Base-by-base conservation (phyloP, 2,329 filamentous ascomycete genomes). In the Arthrocladium fulminans region DNA sequence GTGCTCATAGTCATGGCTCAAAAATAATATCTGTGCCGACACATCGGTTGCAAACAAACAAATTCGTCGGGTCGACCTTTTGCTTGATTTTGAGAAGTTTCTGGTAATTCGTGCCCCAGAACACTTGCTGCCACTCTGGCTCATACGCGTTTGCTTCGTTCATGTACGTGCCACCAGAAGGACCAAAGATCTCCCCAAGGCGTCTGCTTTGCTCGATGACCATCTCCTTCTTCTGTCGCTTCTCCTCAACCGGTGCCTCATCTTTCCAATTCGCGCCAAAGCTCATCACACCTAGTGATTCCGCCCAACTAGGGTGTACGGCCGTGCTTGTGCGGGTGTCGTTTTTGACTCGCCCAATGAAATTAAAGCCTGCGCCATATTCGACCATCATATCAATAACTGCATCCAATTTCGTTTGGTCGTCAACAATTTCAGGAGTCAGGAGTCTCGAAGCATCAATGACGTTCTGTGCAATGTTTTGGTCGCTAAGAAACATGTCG, bases 41-140 rank as follows among this genome's bases (percentile, higher is more conserved):
- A 47, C 72, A 75, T 0, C 70, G 66, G 10, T 65, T 55, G 49
- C 73, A 75, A 65, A 72, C 74, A 12, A 77, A 68, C 1, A 76
- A 63, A 44, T 73, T 72, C 0, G 60, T 48, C 0, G 73, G 73
- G 51, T 77, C 73, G n/a, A 73, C 58, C 1, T 53, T 38, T 10
- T 63, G 61, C 60, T 77, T 77, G 45, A 76, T 71, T 10, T 57
- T 39, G 0, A 71, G 53, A 2, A 77, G 59, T 1, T 64, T 63
- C 12, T 63, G 55, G 52, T 76, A 76, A 39, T 76, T 74, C 10
- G 40, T 35, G 0, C 61, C 57, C 49, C 54, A 65, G 37, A 63
- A 64, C 2, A 55, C 59, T 24, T 59, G 49, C 45, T 62, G 51
- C 51, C 58, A 61, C 37, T 64, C 54, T 3, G 57, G 61, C 49